phyloP scores from a whole-genome alignment of 768 basidiomycete genomes.

The Exsudoporus frostii region DNA sequence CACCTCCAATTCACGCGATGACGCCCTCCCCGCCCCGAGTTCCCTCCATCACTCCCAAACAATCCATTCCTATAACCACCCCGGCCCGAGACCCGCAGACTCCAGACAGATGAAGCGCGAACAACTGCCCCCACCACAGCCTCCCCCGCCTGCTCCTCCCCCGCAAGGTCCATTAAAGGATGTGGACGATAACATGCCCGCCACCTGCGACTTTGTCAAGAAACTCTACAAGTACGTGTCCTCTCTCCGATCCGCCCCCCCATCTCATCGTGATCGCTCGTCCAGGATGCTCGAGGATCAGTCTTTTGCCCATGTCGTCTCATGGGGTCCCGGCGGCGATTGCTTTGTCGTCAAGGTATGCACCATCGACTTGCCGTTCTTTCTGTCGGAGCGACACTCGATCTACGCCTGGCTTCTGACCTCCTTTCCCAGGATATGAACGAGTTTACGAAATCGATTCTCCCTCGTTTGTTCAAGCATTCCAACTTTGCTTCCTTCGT shows the following conservation, averaged over 20 bases:
- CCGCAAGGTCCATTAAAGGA: conserved; percentile 32
- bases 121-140: conserved; percentile 24
- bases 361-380: not conserved
- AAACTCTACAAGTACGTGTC: conserved; percentile 80
- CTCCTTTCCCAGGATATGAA: conserved; percentile 71
- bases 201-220: conserved; percentile 93
- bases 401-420: conserved; percentile 9
- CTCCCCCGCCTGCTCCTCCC: conserved; percentile 19
- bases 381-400: not conserved
- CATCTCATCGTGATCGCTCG: conserved; percentile 2
- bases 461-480: conserved; percentile 93
- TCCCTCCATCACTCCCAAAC: conserved; percentile 17
- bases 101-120: conserved; percentile 30
- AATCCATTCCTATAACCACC: conserved; percentile 22
- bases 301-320: conserved; percentile 66
- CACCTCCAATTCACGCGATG: conserved; percentile 42
- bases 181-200: conserved; percentile 72
- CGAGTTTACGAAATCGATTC: conserved; percentile 88
- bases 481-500: conserved; percentile 93
- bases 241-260: not conserved
- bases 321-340: conserved; percentile 81
- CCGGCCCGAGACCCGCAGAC: conserved; percentile 18
- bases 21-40: conserved; percentile 28
- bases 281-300: conserved; percentile 86
- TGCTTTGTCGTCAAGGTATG: conserved; percentile 83